Conservation (phyloP, 2,329 filamentous ascomycete species). For the Aureobasidium melanogenum region DNA sequence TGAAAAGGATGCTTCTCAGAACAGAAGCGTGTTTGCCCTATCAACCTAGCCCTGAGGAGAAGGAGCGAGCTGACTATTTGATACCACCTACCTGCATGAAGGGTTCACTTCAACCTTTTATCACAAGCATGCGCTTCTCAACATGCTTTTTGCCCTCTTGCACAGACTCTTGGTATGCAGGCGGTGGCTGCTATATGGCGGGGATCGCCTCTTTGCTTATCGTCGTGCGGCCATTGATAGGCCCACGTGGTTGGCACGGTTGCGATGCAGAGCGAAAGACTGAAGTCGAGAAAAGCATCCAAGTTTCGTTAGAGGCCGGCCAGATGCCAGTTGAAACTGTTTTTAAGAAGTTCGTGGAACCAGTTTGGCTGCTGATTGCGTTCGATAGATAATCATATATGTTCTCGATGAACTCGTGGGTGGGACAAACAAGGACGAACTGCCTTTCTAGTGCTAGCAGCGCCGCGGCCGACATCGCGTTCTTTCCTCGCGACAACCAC, state of each 20-base stretch:
- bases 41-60: not conserved
- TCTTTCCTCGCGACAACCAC: not conserved
- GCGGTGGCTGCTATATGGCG: not conserved
- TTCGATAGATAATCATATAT: not conserved
- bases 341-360: not conserved
- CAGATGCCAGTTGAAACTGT: not conserved
- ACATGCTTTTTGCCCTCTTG: constrained; percentile 3
- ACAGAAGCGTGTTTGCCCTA: not conserved
- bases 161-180: not conserved
- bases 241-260: constrained; percentile 4
- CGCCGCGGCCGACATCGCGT: not conserved
- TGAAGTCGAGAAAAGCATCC: not conserved
- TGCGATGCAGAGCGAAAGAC: not conserved
- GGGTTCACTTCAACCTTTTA: not conserved
- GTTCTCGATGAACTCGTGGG: not conserved
- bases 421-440: not conserved
- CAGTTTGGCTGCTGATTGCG: not conserved
- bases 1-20: not conserved
- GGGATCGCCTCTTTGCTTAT: constrained; percentile 9
- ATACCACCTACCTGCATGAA: not conserved
- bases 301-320: not conserved
- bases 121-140: not conserved
- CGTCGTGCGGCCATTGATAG: not conserved
- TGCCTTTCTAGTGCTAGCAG: not conserved
- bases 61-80: not conserved